Conservation (phyloP, 2,329 filamentous ascomycete genomes). For the Aspergillus proliferans region DNA sequence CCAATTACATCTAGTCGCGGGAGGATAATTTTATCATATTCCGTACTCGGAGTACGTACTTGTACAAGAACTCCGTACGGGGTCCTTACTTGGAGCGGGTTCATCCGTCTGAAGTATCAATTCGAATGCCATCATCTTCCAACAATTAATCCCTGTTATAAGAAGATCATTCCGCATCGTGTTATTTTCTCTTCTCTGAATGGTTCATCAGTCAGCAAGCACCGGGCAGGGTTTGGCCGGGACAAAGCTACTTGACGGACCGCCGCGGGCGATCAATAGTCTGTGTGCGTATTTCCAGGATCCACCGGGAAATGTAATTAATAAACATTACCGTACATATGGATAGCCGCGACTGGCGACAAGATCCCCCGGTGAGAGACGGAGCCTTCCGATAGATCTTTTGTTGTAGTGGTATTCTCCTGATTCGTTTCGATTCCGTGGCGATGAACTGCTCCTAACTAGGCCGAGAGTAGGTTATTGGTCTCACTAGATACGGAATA, state of each 20-base stretch:
- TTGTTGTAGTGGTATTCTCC: neutral
- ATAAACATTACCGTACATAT: constrained; percentile 4
- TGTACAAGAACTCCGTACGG: no score
- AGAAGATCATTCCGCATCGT: neutral
- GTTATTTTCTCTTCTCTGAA: neutral
- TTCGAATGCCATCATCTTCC: neutral
- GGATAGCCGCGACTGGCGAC: constrained; percentile 20
- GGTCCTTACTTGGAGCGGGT: no score
- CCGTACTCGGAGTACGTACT: no score
- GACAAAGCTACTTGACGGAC: neutral
- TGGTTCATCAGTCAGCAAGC: neutral
- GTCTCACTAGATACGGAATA: no score
- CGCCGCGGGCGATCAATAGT: constrained; percentile 1
- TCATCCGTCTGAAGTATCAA: neutral
- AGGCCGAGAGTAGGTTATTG: no score
- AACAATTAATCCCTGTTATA: neutral
- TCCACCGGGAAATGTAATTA: neutral
- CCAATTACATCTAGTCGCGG: no score
- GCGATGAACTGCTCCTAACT: no score
- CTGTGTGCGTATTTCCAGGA: neutral
- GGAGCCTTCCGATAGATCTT: neutral
- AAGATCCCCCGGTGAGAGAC: neutral
- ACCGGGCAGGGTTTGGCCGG: neutral
- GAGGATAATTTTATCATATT: no score
- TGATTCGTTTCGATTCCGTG: neutral